Evolutionary conservation across 2,329 filamentous ascomycete species (phyloP), one percentile per base, ranked within the genome.

Genomic region (Aspergillus puulaauensis): DNA sequence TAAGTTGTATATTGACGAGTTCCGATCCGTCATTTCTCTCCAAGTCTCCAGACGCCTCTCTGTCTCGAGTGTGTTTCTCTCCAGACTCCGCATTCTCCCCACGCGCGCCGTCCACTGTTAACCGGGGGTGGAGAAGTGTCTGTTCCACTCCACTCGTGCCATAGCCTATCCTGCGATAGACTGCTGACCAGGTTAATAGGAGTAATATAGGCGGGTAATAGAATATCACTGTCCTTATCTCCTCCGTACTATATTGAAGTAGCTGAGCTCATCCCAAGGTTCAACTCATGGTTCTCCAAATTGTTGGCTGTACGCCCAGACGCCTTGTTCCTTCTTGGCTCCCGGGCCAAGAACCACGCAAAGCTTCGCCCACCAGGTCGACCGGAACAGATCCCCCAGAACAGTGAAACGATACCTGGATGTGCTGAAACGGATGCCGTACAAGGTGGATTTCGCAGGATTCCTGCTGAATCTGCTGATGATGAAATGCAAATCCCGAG

Each of bases 301-400:
- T 9, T 11, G 27, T 31, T 31, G 27, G 27, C 27, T 31, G 27
- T 31, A 31, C 9, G 55, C 55, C 55, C 37, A 57, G 50, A 43
- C 44, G 50, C 51, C 56, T 58, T 58, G 43, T 51, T 33, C 9
- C 40, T n/a, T 33, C 56, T 58, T 58, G 51, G 56, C 56, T 58
- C 19, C n/a, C 7, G 21, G 6, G 37, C 43, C 49, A 52, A 51
- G 54, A 44, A 19, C 17, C 17, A 27, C 35, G 15, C 37, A 58
- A 58, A 58, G 56, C 56, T 58, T 58, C 39, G 45, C 50, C 27
- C 33, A 14, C 44, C 7, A 5, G 27, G 8, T 31, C 27, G 9
- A 9, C 27, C 24, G 37, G 14, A 37, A 6, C 14, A 7, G 12
- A n/a, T 12, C 12, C 14, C 15, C 35, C 14, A n/a, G 6, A 37